Conservation (phyloP, 345 rosid genomes). For the Luvunga scandens region DNA sequence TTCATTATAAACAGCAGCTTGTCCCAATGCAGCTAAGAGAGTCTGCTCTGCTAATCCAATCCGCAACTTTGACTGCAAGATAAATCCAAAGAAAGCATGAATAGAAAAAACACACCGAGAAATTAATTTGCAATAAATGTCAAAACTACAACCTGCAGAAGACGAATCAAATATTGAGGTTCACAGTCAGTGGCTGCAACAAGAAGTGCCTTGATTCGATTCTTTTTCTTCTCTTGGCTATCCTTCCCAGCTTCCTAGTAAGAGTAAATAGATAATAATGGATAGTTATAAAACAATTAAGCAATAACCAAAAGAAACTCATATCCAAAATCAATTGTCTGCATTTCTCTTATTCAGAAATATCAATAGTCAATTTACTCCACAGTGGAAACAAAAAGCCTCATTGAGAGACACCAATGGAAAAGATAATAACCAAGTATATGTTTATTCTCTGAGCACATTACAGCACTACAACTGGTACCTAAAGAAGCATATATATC, state of each 20-base stretch:
- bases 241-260: constrained; percentile 88
- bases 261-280: constrained; percentile 17
- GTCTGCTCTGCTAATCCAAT: constrained; percentile 83
- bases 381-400: neutral
- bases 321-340: neutral
- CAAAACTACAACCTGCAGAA: constrained; percentile 71
- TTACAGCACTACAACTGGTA: neutral
- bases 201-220: constrained; percentile 85
- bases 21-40: constrained; percentile 89
- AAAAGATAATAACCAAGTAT: neutral
- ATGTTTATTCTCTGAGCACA: neutral
- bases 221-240: constrained; percentile 92
- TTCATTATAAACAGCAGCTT: constrained; percentile 79
- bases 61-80: constrained; percentile 66
- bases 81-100: constrained; percentile 8
- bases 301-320: neutral
- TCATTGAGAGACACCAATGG: neutral
- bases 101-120: constrained; percentile 1
- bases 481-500: neutral
- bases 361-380: neutral
- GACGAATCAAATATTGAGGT: constrained; percentile 85
- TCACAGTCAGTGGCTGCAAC: constrained; percentile 96
- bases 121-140: neutral
- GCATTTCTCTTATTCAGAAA: neutral
- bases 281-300: neutral